Evolutionary conservation across 768 basidiomycete species (phyloP), one percentile per base, ranked within the genome.

Genomic region (Sistotremastrum niveocremeum): DNA sequence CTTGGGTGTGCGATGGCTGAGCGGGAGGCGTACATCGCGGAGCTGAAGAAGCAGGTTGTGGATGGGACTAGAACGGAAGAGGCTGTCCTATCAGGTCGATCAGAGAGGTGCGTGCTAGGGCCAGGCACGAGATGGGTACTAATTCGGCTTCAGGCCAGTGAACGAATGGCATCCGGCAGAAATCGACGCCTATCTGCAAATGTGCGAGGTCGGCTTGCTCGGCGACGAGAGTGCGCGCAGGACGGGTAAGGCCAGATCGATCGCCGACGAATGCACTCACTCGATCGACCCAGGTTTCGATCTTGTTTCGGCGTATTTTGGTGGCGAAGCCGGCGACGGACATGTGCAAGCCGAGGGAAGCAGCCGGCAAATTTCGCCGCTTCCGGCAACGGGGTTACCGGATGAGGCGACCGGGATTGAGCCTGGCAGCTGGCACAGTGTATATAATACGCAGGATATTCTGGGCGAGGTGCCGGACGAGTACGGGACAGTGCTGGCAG

Each of bases 361-460:
- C 42, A 20, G 41, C 41, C 10, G 30, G 43, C 3, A 30, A n/a
- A 11, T 11, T 30, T 42, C 34, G 41, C 31, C 45, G 38, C 28
- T 46, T 42, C 31, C 40, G 44, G 46, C 52, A 6, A 52, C 51
- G 7, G 34, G 28, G 4, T 12, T 46, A 10, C 41, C 43, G 11
- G 47, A 51, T 41, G 47, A 47, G 7, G 44, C 44, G 6, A 47
- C 53, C 28, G 50, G 47, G 8, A 54, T 62, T 2, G 65, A 65
- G 56, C 76, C 83, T 3, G 86, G 82, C 2, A 73, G 76, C 49
- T 61, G 62, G 42, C 78, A 82, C 62, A 65, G 65, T 42, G 73
- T 88, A 41, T 87, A 78, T 64, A 68, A 76, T 34, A 64, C 70
- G n/a, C 66, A 67, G n/a, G 90, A 90, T 52, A 64, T 74, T 43